Evolutionary conservation across 768 basidiomycete genomes (phyloP).

Genomic region (Amanita rimosa): DNA sequence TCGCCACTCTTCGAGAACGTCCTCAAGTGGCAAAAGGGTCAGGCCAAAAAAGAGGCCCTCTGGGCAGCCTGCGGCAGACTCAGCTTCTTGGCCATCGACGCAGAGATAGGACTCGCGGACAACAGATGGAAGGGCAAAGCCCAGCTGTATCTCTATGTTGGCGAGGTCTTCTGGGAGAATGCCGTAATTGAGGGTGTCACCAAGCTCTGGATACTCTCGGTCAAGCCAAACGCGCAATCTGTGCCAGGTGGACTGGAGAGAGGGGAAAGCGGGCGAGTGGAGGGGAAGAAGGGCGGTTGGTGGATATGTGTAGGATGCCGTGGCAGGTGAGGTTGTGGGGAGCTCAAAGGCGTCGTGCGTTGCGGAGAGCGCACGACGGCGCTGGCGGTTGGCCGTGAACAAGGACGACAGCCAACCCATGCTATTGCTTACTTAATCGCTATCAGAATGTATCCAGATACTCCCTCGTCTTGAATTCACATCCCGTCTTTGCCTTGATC

Average conservation of each 20-base stretch:
- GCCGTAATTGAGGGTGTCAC: constrained; percentile 91
- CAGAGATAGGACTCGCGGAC: constrained; percentile 86
- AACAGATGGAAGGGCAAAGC: constrained; percentile 70
- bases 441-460: constrained; percentile 35
- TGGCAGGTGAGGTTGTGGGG: constrained; percentile 59
- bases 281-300: constrained; percentile 56
- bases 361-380: constrained; percentile 54
- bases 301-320: constrained; percentile 66
- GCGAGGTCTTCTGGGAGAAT: constrained; percentile 72
- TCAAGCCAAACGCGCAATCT: constrained; percentile 75
- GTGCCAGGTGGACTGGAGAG: constrained; percentile 74
- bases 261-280: constrained; percentile 54
- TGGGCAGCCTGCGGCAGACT: constrained; percentile 76
- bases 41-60: constrained; percentile 96
- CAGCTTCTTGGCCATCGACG: constrained; percentile 91
- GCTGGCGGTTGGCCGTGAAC: constrained; percentile 43
- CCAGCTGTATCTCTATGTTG: constrained; percentile 75
- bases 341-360: constrained; percentile 88
- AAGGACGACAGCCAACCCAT: constrained; percentile 73
- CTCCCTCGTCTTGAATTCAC: constrained; percentile 57
- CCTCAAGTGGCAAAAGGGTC: constrained; percentile 84
- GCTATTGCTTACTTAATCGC: neutral
- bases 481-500: constrained; percentile 78
- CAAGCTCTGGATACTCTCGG: constrained; percentile 86
- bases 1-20: constrained; percentile 89